Evolutionary conservation across 108 stramenopile species (phyloP), one percentile per base, ranked within the genome.

Genomic region (Nitzschia sp.): DNA sequence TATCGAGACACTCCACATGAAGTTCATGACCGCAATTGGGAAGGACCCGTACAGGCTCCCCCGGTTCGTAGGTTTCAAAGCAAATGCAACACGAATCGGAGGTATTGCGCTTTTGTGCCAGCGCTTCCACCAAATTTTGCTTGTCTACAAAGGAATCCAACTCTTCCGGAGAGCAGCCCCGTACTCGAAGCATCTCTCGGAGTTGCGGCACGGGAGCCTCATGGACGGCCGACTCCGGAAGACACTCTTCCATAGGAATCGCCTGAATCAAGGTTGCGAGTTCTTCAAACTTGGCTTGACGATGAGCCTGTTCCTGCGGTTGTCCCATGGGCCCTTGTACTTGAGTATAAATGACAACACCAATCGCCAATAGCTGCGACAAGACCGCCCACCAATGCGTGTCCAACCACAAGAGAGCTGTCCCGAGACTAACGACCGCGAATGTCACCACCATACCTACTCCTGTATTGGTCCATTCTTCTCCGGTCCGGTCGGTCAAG

Each of bases 21-120:
- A 86, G 80, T 61, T 86, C 84, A 68, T 86, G 84, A 55, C 61
- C 56, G 41, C 84, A 86, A 21, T 21, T 48, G 8, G 84, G 81
- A 46, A 82, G 61, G 39, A 85, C 57, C 34, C 81, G 72, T 26
- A 85, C 57, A 8, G 61, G 54, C 26, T 80, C 76, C 0, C 67
- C 73, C 3, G 40, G 37, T 26, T 60, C 39, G 42, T 78, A 85
- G 9, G 38, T 17, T 43, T 76, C 65, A 11, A 77, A 58, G 26
- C 84, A 85, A 46, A 85, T 85, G 70, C 76, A 80, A 46, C 84
- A 85, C 20, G 71, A 57, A 17, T 78, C 73, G 52, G 67, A 73
- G 55, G 60, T 75, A 22, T 82, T 82, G 29, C 81, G 76, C 10
- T 53, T 37, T 38, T 65, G 48, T 12, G 44, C 25, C 19, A 82